phyloP scores from a whole-genome alignment of 2,329 filamentous ascomycete species.

The Neurospora sp. region DNA sequence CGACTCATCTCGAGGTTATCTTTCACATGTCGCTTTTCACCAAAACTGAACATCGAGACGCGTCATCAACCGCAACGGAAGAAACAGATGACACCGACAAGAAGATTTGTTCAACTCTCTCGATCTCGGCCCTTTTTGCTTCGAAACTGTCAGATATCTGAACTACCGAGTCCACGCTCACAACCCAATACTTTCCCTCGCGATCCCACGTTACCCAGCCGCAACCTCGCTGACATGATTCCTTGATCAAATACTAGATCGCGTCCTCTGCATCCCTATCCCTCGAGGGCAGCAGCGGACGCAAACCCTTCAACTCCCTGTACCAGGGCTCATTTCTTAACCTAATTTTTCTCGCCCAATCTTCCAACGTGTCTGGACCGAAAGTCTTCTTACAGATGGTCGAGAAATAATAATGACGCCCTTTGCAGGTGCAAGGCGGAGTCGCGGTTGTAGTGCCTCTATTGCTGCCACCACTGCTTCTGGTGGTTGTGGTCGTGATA shows the following conservation, averaged over 20 bases:
- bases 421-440: neutral
- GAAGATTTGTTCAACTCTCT: neutral
- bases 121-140: neutral
- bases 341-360: too few species aligned
- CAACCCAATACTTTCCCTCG: neutral
- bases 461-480: neutral
- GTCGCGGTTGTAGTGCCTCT: neutral
- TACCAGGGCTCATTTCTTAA: too few species aligned
- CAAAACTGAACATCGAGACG: neutral
- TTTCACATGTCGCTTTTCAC: neutral
- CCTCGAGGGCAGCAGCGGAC: neutral
- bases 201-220: neutral
- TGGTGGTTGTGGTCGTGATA: neutral
- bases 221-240: neutral
- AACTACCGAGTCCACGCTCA: neutral
- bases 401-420: neutral
- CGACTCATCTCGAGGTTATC: neutral
- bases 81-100: neutral
- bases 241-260: neutral
- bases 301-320: too few species aligned
- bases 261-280: neutral
- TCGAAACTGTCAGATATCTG: neutral
- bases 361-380: neutral
- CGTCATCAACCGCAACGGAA: neutral
- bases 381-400: neutral